These are phyloP conservation scores for Elongisporangium prolatum DNA, from an alignment of 352 stramenopile genomes.

Conservation along the genomic window DNA sequence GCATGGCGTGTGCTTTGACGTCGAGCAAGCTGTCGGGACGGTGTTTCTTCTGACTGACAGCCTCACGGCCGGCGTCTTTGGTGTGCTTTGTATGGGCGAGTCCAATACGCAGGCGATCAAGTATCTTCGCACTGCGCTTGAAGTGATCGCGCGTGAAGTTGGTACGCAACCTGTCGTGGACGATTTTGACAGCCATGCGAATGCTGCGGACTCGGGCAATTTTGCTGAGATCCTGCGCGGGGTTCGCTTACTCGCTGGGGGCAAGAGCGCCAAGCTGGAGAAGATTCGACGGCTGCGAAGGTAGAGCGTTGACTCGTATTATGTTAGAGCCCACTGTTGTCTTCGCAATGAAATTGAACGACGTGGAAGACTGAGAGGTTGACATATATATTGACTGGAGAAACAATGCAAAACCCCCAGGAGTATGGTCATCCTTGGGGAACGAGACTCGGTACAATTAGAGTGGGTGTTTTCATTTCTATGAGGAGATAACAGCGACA, in stretches of 20 bases:
- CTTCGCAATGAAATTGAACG: no score
- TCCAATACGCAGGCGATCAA: conserved; percentile 37
- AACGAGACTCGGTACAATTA: not conserved
- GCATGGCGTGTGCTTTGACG: conserved; percentile 86
- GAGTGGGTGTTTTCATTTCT: not conserved
- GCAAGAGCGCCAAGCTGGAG: conserved; percentile 38
- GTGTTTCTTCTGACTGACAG: conserved; percentile 77
- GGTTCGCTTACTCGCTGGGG: conserved; percentile 36
- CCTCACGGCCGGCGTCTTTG: conserved; percentile 75
- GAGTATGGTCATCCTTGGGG: no score
- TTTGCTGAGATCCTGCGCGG: conserved; percentile 53
- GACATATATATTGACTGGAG: not conserved
- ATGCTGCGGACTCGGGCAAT: conserved; percentile 29
- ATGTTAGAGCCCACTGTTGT: no score
- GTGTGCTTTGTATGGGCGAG: conserved; percentile 60
- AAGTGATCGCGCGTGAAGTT: conserved; percentile 67
- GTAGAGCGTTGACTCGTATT: not conserved
- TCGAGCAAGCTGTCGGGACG: conserved; percentile 55
- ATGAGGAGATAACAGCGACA: not conserved
- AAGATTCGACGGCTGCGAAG: conserved; percentile 19
- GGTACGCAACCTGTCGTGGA: conserved; percentile 28
- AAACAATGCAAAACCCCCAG: not conserved
- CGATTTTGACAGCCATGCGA: conserved; percentile 9
- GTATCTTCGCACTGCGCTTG: conserved; percentile 62
- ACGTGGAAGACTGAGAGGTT: no score